Evolutionary conservation across 192 early-diverging fungal genomes (phyloP), one percentile per base, ranked within the genome.

Genomic region (Backusella morwellensis): DNA sequence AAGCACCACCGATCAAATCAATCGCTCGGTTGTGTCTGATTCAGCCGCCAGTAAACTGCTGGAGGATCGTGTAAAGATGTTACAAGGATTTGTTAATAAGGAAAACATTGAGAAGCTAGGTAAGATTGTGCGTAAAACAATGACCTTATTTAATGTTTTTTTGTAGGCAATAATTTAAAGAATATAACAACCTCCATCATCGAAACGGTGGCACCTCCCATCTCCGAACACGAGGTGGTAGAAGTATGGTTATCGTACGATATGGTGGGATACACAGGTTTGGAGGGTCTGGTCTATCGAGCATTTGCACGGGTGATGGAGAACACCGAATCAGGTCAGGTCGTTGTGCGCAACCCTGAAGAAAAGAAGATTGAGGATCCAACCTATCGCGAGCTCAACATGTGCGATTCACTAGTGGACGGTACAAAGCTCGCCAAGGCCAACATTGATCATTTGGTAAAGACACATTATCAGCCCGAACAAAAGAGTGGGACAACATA

Each of bases 61-160:
- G 3, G 89, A 90, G 74, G 84, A 85, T 54, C 84, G 82, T 47
- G 85, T 90, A 15, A 88, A 88, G 69, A 80, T 81, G 14, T 32
- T 83, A 0, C 78, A 80, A 35, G 69, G 66, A 6, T 80, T 87
- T 42, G 87, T 90, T 0, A 90, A 85, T 70, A 87, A 85, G 11
- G 89, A 90, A 56, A 86, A 85, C 73, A 88, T 90, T 82, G 86
- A 84, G 54, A 90, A 90, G 75, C 80, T 90, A 74, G 84, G 87
- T 88, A 82, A 38, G 15, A 32, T 32, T 32, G 32, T 32, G 32
- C 32, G 2, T 2, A 32, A 32, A 2, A 32, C 32, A 32, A 32
- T 32, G 32, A 32, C 32, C 32, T 32, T 32, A 32, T 32, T 32
- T 32, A 32, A 32, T 32, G 2, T 32, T 0, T 32, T 32, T 32